Evolutionary conservation across 805 yeast species (phyloP).

Genomic region (Candida qinlingensis): DNA sequence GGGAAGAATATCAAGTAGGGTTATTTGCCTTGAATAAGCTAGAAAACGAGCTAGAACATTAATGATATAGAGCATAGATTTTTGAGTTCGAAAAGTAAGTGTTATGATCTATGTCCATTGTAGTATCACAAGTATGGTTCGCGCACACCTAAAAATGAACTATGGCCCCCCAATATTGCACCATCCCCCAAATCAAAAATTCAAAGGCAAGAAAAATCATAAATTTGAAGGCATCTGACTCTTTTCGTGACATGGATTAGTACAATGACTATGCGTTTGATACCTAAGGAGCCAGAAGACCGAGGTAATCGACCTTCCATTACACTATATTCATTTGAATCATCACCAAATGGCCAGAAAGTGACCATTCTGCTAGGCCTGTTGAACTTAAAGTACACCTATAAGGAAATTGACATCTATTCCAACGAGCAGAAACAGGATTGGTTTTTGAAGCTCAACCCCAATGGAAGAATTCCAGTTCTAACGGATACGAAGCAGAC

Average conservation of each 20-base stretch:
- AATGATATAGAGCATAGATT: not conserved
- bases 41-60: slow-evolving; percentile 19
- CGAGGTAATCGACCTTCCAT: slow-evolving; percentile 45
- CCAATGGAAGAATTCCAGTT: slow-evolving; percentile 60
- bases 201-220: too few species aligned
- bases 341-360: slow-evolving; percentile 47
- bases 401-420: slow-evolving; percentile 33
- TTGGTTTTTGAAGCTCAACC: slow-evolving; percentile 52
- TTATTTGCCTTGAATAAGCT: slow-evolving; percentile 27
- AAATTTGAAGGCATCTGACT: too few species aligned
- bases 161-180: too few species aligned
- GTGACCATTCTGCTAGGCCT: slow-evolving; percentile 32
- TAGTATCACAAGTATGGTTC: too few species aligned
- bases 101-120: too few species aligned
- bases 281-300: too few species aligned
- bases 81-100: too few species aligned
- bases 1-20: slow-evolving; percentile 28
- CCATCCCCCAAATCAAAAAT: too few species aligned
- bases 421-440: slow-evolving; percentile 45
- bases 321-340: slow-evolving; percentile 47
- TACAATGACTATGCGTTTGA: too few species aligned
- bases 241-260: too few species aligned
- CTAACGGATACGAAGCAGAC: slow-evolving; percentile 31
- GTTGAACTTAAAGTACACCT: slow-evolving; percentile 28
- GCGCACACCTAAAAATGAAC: too few species aligned